Conservation (phyloP, 495 filamentous ascomycete genomes). For the Evansstolkia leycettana region DNA sequence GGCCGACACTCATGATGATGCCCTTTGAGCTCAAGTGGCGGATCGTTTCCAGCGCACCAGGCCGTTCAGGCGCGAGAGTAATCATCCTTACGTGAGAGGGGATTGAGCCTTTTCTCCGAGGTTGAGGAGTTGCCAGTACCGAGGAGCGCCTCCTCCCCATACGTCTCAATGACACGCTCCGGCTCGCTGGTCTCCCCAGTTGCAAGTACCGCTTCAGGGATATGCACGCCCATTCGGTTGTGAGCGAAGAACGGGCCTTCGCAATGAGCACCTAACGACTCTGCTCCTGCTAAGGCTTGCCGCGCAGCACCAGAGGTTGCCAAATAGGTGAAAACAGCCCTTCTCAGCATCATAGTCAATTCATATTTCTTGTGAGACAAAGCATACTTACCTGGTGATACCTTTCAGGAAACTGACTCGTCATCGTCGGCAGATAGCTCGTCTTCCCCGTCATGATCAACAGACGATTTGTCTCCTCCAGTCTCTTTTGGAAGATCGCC, state of each 20-base stretch:
- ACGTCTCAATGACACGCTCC: conserved; percentile 2
- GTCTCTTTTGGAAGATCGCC: conserved; percentile 39
- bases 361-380: too few species aligned
- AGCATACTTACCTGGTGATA: conserved; percentile 16
- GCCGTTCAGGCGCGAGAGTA: conserved; percentile 56
- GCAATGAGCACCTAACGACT: conserved; percentile 60
- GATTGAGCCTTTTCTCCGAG: conserved; percentile 3
- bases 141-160: conserved; percentile 4
- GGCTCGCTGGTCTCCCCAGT: conserved; percentile 4
- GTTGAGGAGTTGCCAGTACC: background rate
- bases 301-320: conserved; percentile 38
- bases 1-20: conserved; percentile 48
- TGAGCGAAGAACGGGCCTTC: conserved; percentile 64
- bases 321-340: too few species aligned
- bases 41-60: conserved; percentile 38
- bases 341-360: too few species aligned
- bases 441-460: conserved; percentile 57
- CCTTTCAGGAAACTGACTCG: conserved; percentile 4
- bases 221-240: conserved; percentile 51
- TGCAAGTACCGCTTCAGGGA: conserved; percentile 33
- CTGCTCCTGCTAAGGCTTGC: conserved; percentile 33
- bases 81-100: conserved; percentile 41
- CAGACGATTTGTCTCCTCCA: conserved; percentile 42
- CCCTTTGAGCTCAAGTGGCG: conserved; percentile 33
- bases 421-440: conserved; percentile 49